Conservation (phyloP, 768 basidiomycete genomes). For the Amanita rubescens region DNA sequence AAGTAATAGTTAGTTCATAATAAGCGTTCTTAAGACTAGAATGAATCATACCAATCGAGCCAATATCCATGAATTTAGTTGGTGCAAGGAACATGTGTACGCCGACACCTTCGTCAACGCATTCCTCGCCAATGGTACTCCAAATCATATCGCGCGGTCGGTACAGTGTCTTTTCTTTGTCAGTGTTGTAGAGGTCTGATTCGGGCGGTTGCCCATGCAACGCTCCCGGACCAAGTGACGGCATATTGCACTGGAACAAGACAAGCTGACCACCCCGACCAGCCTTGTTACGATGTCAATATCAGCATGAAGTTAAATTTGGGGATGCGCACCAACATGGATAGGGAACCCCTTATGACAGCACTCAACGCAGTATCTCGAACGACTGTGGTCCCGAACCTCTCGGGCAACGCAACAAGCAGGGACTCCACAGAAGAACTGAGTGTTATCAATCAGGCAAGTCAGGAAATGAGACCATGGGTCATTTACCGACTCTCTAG, state of each 20-base stretch:
- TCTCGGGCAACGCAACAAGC: slow-evolving; percentile 54
- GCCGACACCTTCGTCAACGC: slow-evolving; percentile 84
- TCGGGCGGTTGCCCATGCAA: slow-evolving; percentile 54
- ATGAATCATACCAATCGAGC: slow-evolving; percentile 59
- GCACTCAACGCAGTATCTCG: slow-evolving; percentile 71
- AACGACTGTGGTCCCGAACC: slow-evolving; percentile 42
- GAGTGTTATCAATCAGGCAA: slow-evolving; percentile 8
- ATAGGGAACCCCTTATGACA: slow-evolving; percentile 61
- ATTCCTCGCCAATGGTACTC: slow-evolving; percentile 80
- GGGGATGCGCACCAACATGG: slow-evolving; percentile 52
- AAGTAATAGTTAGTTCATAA: slow-evolving; percentile 6
- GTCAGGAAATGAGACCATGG: not conserved
- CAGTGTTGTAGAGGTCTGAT: slow-evolving; percentile 64
- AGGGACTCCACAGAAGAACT: slow-evolving; percentile 62
- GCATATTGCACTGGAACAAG: slow-evolving; percentile 61
- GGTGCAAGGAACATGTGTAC: slow-evolving; percentile 87
- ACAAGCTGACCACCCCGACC: slow-evolving; percentile 74
- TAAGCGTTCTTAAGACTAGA: not conserved
- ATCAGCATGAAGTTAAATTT: not conserved
- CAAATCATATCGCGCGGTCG: slow-evolving; percentile 71
- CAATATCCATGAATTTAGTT: slow-evolving; percentile 74
- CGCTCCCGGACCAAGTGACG: slow-evolving; percentile 67
- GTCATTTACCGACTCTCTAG: slow-evolving; percentile 54
- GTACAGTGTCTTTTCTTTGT: slow-evolving; percentile 82
- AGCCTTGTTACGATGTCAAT: slow-evolving; percentile 28